Evolutionary conservation across 1,284 basidiomycete genomes (phyloP).

Genomic region (Sutorius eximius): DNA sequence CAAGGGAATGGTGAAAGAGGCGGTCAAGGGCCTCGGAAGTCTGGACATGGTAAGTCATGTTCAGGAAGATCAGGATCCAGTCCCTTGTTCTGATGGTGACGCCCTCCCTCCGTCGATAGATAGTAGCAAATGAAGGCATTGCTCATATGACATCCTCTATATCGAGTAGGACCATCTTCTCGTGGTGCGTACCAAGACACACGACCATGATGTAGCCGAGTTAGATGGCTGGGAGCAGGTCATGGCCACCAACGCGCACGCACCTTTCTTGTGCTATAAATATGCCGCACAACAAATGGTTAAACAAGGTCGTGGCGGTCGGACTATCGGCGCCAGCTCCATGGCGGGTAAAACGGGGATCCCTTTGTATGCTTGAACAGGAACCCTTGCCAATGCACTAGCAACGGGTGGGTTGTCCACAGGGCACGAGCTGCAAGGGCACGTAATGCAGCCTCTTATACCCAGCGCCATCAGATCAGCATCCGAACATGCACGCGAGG

Average conservation of each 20-base stretch:
- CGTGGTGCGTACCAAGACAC: neutral
- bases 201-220: slow-evolving; percentile 5
- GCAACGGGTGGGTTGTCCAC: slow-evolving; percentile 62
- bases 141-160: neutral
- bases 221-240: slow-evolving; percentile 24
- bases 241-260: slow-evolving; percentile 29
- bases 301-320: slow-evolving; percentile 37
- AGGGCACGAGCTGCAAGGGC: slow-evolving; percentile 71
- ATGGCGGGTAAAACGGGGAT: slow-evolving; percentile 18
- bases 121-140: slow-evolving; percentile 16
- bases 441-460: slow-evolving; percentile 69
- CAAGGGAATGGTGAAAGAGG: slow-evolving; percentile 4
- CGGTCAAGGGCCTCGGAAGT: slow-evolving; percentile 1
- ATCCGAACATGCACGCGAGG: neutral
- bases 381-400: slow-evolving; percentile 42
- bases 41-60: slow-evolving; percentile 6
- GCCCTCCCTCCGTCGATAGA: neutral
- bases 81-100: too few species aligned
- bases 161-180: neutral
- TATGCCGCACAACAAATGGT: slow-evolving; percentile 37
- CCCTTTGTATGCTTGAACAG: too few species aligned
- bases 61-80: too few species aligned
- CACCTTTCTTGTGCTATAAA: slow-evolving; percentile 35
- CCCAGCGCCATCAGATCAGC: slow-evolving; percentile 36
- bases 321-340: slow-evolving; percentile 38